A percentile compares a stretch with the other conserved stretches of the same genome.
Conservation (phyloP, 495 filamentous ascomycete genomes). For the Aspergillus haitiensis region DNA sequence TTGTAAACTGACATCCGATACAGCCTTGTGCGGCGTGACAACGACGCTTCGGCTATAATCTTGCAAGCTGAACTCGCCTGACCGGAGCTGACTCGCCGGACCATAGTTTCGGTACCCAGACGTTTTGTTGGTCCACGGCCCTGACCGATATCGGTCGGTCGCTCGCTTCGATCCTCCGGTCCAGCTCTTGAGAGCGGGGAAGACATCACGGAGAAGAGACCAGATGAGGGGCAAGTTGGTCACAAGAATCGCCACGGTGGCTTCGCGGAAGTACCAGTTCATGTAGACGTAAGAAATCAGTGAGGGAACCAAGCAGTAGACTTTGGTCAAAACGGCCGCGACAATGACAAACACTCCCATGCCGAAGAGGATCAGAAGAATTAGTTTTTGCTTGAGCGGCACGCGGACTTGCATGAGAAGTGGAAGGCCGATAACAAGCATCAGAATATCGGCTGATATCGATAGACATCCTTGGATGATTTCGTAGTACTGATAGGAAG, state of each 20-base stretch:
- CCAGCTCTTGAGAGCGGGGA: slow-evolving; percentile 53
- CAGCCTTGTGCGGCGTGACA: slow-evolving; percentile 34
- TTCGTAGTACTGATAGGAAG: slow-evolving; percentile 52
- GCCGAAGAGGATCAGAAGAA: slow-evolving; percentile 52
- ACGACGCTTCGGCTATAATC: slow-evolving; percentile 34
- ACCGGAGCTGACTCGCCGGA: slow-evolving; percentile 33
- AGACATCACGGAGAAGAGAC: slow-evolving; percentile 60
- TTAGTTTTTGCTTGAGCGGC: slow-evolving; percentile 55
- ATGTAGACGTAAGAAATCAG: slow-evolving; percentile 57
- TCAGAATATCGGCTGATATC: slow-evolving; percentile 64
- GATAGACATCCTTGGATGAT: slow-evolving; percentile 58
- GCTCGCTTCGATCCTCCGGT: slow-evolving; percentile 44
- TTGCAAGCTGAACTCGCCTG: slow-evolving; percentile 39
- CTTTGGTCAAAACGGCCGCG: slow-evolving; percentile 63
- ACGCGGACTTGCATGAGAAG: slow-evolving; percentile 59
- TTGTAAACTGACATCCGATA: slow-evolving; percentile 35
- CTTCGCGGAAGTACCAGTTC: slow-evolving; percentile 73
- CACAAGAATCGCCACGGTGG: slow-evolving; percentile 62
- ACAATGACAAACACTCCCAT: slow-evolving; percentile 70
- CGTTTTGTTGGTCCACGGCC: slow-evolving; percentile 39
- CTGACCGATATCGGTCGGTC: slow-evolving; percentile 40
- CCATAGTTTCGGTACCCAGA: slow-evolving; percentile 38
- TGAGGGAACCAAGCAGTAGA: slow-evolving; percentile 60
- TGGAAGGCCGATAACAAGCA: slow-evolving; percentile 63
- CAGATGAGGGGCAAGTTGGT: slow-evolving; percentile 67